phyloP scores from a whole-genome alignment of 257 asterid species.

The Osmanthus fragrans region DNA sequence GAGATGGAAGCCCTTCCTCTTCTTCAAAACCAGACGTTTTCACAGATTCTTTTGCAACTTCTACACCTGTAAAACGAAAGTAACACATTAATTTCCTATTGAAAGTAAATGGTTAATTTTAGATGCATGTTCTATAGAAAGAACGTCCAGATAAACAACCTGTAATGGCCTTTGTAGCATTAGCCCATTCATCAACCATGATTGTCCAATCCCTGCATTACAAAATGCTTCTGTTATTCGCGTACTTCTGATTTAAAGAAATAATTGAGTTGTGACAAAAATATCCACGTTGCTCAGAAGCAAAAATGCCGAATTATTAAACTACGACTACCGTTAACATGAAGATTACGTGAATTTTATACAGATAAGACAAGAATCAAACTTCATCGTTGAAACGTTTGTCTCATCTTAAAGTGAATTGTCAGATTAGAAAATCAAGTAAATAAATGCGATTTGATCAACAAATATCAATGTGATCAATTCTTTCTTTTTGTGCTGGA shows the following conservation, averaged over 20 bases:
- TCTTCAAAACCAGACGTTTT: constrained; percentile 59
- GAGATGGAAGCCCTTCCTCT: constrained; percentile 96
- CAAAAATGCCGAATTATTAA: not conserved
- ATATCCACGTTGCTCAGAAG: not conserved
- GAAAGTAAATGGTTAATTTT: not conserved
- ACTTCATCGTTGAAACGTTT: not conserved
- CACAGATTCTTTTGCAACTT: constrained; percentile 62
- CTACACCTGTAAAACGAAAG: constrained; percentile 33
- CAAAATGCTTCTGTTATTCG: constrained; percentile 10
- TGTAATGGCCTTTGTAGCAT: constrained; percentile 54
- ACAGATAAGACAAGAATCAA: not conserved
- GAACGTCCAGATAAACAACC: constrained; percentile 33
- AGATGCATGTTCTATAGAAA: constrained; percentile 9
- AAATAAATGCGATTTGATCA: not conserved
- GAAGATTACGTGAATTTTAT: not conserved
- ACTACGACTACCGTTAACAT: not conserved
- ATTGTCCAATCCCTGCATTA: constrained; percentile 76
- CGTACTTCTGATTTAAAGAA: not conserved
- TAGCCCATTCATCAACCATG: constrained; percentile 75
- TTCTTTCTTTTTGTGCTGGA: constrained; percentile 2
- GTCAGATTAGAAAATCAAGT: not conserved
- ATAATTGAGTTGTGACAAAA: not conserved
- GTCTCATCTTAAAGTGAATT: not conserved
- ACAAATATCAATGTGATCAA: not conserved
- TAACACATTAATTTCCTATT: constrained; percentile 14